Percentiles rank a stretch among this genome's conserved stretches.
Conservation (phyloP, 2,329 filamentous ascomycete genomes). For the Alternaria incomplexa region DNA sequence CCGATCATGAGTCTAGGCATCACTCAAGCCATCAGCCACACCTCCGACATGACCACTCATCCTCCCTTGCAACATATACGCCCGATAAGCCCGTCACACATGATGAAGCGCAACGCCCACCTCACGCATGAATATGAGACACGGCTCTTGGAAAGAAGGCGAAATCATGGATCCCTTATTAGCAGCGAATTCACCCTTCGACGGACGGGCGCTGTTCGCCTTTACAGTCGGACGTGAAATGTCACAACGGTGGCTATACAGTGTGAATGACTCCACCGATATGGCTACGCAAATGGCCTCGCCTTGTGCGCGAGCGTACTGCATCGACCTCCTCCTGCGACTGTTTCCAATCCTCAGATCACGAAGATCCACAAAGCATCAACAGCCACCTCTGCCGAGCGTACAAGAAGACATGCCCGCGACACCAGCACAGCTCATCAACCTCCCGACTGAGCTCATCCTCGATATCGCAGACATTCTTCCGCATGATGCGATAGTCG, state of each 20-base stretch:
- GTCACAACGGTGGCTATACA: neutral
- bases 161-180: neutral
- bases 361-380: neutral
- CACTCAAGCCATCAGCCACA: constrained; percentile 5
- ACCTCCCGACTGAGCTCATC: constrained; percentile 51
- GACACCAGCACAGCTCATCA: constrained; percentile 18
- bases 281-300: neutral
- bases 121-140: neutral
- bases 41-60: constrained; percentile 2
- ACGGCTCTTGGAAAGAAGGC: neutral
- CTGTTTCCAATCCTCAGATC: neutral
- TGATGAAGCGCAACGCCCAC: neutral
- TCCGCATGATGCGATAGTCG: constrained; percentile 43
- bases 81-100: neutral
- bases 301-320: neutral
- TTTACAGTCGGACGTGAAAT: neutral
- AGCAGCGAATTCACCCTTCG: neutral
- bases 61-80: neutral
- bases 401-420: constrained; percentile 8
- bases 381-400: neutral
- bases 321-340: neutral
- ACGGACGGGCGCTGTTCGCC: neutral
- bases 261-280: neutral
- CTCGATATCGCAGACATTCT: constrained; percentile 47
- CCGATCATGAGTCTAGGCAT: neutral